Base-by-base conservation (phyloP, 805 yeast genomes). In the Candida rishiriensis region DNA sequence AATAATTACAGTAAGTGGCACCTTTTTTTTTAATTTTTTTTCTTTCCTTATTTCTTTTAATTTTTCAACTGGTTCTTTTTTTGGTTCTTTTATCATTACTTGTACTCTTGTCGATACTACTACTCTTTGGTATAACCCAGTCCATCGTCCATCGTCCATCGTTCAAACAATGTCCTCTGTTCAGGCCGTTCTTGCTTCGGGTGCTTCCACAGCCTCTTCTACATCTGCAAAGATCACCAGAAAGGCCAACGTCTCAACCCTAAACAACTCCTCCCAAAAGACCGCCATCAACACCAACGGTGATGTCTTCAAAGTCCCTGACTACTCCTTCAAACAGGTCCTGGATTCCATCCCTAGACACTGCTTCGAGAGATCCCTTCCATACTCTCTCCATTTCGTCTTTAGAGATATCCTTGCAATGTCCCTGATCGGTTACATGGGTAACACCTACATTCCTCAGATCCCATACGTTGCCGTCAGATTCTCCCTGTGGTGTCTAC, bases 311-410 rank as follows among this genome's bases (percentile, higher is more conserved):
- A 68, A 70, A 41, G 85, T 74, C 4, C 85, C 85, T n/a, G 82
- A 79, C 53, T 79, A 66, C 64, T 65, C 82, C 47, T 78, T 79
- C 57, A 75, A 73, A 60, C 82, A 79, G 47, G 70, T 79, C 42
- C 64, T 79, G 47, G 66, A 69, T 40, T 79, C 79, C 32, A 79
- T 79, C 52, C 85, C 85, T 51, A 71, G 73, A 48, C 78, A 78
- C 50, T 79, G 85, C 54, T 79, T 78, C 54, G 73, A 79, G 50
- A 71, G 83, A 65, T 68, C 75, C 15, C 61, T 76, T 41, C 48
- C 66, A 34, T 69, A 66, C 50, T 78, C 83, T 3, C 56, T 79
- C 39, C 69, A 67, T 35, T 79, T 75, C 47, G 84, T 78, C 17
- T 63, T 62, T 43, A 68, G 85, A 53, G 85, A 79, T 56, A 71